phyloP scores from a whole-genome alignment of 768 basidiomycete species.

The Russula earlei region DNA sequence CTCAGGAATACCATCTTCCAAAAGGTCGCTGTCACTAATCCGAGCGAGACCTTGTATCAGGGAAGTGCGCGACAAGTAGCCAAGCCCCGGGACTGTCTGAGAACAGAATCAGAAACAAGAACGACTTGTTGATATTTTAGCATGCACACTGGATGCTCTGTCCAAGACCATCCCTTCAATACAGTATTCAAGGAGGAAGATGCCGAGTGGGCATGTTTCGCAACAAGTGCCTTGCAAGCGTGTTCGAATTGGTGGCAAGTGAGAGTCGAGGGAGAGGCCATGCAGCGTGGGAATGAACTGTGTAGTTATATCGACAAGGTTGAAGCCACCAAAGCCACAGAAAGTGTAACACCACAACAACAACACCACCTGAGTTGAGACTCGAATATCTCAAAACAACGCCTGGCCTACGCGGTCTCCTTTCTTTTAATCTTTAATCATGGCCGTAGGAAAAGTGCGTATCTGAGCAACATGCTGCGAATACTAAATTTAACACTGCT shows the following conservation, averaged over 20 bases:
- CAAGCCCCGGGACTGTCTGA: conserved; percentile 25
- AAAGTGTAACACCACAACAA: conserved; percentile 12
- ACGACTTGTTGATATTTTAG: neutral
- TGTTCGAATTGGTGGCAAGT: conserved; percentile 52
- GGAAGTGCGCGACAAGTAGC: conserved; percentile 26
- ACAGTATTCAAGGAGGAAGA: neutral
- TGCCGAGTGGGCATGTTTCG: conserved; percentile 20
- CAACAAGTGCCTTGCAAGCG: conserved; percentile 46
- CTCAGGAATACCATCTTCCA: conserved; percentile 5
- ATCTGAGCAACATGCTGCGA: neutral
- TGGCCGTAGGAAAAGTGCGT: conserved; percentile 86
- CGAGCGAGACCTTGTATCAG: conserved; percentile 7
- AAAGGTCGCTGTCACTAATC: neutral
- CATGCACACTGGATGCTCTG: conserved; percentile 45
- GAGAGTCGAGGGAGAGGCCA: conserved; percentile 33
- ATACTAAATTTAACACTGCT: neutral
- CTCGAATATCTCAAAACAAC: conserved; percentile 32
- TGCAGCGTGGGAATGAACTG: conserved; percentile 25
- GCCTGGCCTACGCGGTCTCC: conserved; percentile 40
- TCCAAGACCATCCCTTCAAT: conserved; percentile 48
- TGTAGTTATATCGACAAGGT: conserved; percentile 48
- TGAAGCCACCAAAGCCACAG: conserved; percentile 44
- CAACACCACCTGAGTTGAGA: conserved; percentile 8
- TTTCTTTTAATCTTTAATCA: conserved; percentile 35
- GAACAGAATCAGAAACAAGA: conserved; percentile 8